Percentiles rank a stretch among this genome's conserved stretches.
Conservation (phyloP, 1,284 basidiomycete species). For the Trichosporon faecale region DNA sequence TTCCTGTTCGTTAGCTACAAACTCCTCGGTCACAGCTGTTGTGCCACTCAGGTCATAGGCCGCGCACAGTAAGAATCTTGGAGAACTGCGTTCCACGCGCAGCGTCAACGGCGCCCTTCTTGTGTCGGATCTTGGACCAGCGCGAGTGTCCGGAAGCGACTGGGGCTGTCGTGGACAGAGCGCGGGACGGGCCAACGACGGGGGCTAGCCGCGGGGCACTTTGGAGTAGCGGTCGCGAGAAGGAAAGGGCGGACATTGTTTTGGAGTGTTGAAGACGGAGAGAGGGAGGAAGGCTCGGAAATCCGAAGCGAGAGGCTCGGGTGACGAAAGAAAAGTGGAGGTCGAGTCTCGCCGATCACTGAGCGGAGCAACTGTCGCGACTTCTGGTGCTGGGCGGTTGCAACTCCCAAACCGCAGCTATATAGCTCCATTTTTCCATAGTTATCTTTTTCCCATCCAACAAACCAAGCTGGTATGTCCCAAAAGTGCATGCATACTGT, state of each 20-base stretch:
- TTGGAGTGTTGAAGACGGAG: background rate
- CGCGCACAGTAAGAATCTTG: slow-evolving; percentile 61
- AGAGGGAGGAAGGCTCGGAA: background rate
- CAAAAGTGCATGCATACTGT: background rate
- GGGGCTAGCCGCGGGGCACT: background rate
- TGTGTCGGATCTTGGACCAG: slow-evolving; percentile 84
- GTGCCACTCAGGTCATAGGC: too few species aligned
- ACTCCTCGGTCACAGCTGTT: background rate
- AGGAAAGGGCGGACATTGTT: background rate
- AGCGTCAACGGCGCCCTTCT: slow-evolving; percentile 69
- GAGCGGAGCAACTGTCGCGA: too few species aligned
- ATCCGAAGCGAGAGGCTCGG: background rate
- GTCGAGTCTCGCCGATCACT: background rate
- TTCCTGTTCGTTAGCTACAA: slow-evolving; percentile 57
- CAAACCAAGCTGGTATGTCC: too few species aligned
- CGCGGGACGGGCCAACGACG: background rate
- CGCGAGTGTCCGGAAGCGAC: slow-evolving; percentile 38
- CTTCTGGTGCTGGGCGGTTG: too few species aligned
- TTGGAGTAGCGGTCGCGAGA: background rate
- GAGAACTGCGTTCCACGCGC: slow-evolving; percentile 63
- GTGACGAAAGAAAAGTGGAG: slow-evolving; percentile 2
- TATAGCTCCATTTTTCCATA: too few species aligned
- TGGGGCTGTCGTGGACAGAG: slow-evolving; percentile 16
- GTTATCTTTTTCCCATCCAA: too few species aligned
- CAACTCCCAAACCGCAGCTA: too few species aligned